A percentile compares a stretch with the other conserved stretches of the same genome.
These are phyloP conservation scores for Ceratocystis colombiana DNA, from an alignment of 2,329 filamentous ascomycete genomes.

Conservation along the genomic window DNA sequence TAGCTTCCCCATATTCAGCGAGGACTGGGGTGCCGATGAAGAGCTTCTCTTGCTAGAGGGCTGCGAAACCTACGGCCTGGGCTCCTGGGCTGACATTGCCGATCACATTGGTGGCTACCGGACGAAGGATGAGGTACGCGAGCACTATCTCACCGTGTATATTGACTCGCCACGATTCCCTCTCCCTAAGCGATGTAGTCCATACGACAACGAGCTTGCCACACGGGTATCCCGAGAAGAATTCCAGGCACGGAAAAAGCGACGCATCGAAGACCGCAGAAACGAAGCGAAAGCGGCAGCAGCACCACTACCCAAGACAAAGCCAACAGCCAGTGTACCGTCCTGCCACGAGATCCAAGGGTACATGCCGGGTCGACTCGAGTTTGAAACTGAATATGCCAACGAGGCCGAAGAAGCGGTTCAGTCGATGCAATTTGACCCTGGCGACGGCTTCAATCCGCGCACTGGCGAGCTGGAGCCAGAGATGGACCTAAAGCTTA, in stretches of 20 bases:
- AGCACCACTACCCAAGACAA: constrained; percentile 79
- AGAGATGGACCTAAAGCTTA: constrained; percentile 95
- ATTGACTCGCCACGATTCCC: constrained; percentile 76
- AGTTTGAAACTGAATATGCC: constrained; percentile 95
- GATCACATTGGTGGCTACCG: constrained; percentile 96
- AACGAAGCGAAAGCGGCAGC: constrained; percentile 76
- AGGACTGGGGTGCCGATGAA: constrained; percentile 94
- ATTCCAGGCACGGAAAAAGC: constrained; percentile 87
- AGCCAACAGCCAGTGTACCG: constrained; percentile 89
- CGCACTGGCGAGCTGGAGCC: constrained; percentile 78
- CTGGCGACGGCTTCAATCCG: constrained; percentile 83
- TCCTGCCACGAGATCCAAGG: constrained; percentile 97
- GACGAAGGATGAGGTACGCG: constrained; percentile 86
- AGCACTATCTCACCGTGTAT: constrained; percentile 86
- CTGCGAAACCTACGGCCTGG: constrained; percentile 88
- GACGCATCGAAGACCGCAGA: constrained; percentile 82
- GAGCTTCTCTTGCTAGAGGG: constrained; percentile 89
- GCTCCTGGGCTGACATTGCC: constrained; percentile 95
- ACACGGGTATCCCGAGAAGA: constrained; percentile 78
- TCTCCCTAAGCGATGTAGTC: constrained; percentile 74
- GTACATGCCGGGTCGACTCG: constrained; percentile 93
- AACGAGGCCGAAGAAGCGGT: constrained; percentile 98
- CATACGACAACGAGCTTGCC: constrained; percentile 66
- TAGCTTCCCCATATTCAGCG: constrained; percentile 90
- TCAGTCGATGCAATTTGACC: constrained; percentile 96